phyloP scores from a whole-genome alignment of 768 basidiomycete species.

The Inosperma sp. region DNA sequence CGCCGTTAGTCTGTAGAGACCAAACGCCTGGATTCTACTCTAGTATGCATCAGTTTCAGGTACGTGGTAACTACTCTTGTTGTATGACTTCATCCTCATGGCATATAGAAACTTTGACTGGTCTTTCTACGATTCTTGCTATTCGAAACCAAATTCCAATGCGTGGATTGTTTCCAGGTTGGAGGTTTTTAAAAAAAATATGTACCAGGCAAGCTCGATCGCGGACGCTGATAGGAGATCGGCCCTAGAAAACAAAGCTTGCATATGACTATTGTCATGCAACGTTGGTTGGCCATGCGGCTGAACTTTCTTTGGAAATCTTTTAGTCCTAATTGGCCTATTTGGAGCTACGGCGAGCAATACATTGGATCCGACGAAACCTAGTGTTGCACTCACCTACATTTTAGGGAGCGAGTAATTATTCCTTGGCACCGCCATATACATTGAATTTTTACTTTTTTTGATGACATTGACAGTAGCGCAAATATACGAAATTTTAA shows the following conservation, averaged over 20 bases:
- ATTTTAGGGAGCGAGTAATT: constrained; percentile 44
- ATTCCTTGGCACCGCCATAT: too few species aligned
- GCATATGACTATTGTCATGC: constrained; percentile 62
- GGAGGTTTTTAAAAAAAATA: neutral
- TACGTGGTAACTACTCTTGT: constrained; percentile 17
- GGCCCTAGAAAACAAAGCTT: constrained; percentile 58
- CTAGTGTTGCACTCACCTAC: constrained; percentile 59
- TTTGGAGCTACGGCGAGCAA: constrained; percentile 62
- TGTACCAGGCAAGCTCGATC: constrained; percentile 44
- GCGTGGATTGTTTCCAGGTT: too few species aligned
- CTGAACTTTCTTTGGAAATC: constrained; percentile 64
- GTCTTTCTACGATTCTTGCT: constrained; percentile 62
- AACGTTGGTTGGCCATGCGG: constrained; percentile 59
- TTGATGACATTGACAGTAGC: neutral
- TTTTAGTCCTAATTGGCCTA: constrained; percentile 58
- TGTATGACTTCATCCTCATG: neutral
- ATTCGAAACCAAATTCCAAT: constrained; percentile 51
- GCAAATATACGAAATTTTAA: constrained; percentile 50
- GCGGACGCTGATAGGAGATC: constrained; percentile 48
- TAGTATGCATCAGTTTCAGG: constrained; percentile 57
- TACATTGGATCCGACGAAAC: constrained; percentile 53
- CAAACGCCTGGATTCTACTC: constrained; percentile 56
- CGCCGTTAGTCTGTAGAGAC: constrained; percentile 58
- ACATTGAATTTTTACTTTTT: neutral
- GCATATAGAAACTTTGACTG: constrained; percentile 58